phyloP scores from a whole-genome alignment of 371 early-diverging fungal genomes.

The Actinomortierella ambigua region DNA sequence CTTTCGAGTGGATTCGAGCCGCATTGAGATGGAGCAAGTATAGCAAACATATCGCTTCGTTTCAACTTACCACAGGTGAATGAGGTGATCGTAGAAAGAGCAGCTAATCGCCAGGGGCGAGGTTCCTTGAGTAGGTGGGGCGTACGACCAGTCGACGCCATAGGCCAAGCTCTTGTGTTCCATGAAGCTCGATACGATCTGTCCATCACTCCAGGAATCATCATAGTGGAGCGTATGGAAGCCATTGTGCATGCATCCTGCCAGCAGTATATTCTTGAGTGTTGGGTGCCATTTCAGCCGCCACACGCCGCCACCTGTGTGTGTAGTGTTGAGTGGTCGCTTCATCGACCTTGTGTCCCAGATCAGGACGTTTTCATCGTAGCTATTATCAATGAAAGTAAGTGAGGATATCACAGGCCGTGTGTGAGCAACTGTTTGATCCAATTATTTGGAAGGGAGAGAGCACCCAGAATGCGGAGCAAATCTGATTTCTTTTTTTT shows the following conservation, averaged over 20 bases:
- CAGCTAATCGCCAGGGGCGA: slow-evolving; percentile 77
- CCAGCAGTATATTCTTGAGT: slow-evolving; percentile 62
- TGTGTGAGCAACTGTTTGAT: too few relatives aligned
- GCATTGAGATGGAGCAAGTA: neutral
- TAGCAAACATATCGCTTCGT: neutral
- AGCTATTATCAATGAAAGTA: slow-evolving; percentile 51
- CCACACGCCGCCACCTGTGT: slow-evolving; percentile 93
- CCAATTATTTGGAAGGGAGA: too few relatives aligned
- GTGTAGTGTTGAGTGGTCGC: slow-evolving; percentile 66
- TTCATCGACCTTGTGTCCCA: slow-evolving; percentile 91
- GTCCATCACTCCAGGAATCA: slow-evolving; percentile 6
- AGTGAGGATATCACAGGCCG: too few relatives aligned
- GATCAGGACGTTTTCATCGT: slow-evolving; percentile 84
- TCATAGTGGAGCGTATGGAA: slow-evolving; percentile 61
- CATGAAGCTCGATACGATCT: slow-evolving; percentile 53
- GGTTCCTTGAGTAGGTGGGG: neutral
- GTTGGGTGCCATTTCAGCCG: slow-evolving; percentile 92
- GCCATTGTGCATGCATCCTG: slow-evolving; percentile 91
- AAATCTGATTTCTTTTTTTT: too few relatives aligned
- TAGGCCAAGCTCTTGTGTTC: slow-evolving; percentile 89
- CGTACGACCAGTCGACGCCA: slow-evolving; percentile 89
- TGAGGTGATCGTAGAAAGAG: slow-evolving; percentile 92
- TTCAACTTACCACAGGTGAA: slow-evolving; percentile 76
- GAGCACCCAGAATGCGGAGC: too few relatives aligned
- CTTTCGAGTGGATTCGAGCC: too few relatives aligned